phyloP scores from a whole-genome alignment of 371 early-diverging fungal species.

The Batrachochytrium dendrobatidis region DNA sequence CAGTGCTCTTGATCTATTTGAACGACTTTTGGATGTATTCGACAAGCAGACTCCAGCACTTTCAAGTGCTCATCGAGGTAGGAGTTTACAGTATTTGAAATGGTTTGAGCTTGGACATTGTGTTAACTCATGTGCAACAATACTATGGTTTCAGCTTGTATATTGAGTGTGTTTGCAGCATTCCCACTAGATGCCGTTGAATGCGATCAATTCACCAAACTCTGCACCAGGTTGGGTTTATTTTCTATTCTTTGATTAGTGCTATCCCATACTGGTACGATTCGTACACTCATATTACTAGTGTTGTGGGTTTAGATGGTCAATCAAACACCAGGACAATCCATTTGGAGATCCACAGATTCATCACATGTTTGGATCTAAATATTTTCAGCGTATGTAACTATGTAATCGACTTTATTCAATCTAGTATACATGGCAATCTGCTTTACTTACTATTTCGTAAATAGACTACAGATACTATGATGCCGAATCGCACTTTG shows the following conservation, averaged over 20 bases:
- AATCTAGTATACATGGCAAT: no score
- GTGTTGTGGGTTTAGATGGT: conserved; percentile 50
- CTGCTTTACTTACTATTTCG: background rate
- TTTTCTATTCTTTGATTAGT: background rate
- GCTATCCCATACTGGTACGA: conserved; percentile 5
- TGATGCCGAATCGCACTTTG: conserved; percentile 37
- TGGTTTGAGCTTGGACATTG: background rate
- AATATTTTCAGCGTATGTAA: conserved; percentile 28
- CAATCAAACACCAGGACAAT: conserved; percentile 48
- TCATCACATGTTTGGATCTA: conserved; percentile 75
- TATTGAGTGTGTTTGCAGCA: conserved; percentile 26
- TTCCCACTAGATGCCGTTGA: conserved; percentile 20
- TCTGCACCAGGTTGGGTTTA: background rate
- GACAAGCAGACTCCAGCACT: conserved; percentile 62
- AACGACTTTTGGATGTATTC: conserved; percentile 75
- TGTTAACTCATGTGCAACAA: background rate
- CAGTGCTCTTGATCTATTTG: conserved; percentile 74
- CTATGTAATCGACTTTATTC: background rate
- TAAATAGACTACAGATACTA: conserved; percentile 29
- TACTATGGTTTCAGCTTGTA: conserved; percentile 6
- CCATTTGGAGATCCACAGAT: conserved; percentile 72
- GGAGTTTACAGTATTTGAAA: background rate
- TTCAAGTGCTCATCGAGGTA: conserved; percentile 60
- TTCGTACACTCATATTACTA: background rate
- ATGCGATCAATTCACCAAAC: background rate